These are phyloP conservation scores for Entrophospora sp. DNA, from an alignment of 192 early-diverging fungal species.

Conservation along the genomic window DNA sequence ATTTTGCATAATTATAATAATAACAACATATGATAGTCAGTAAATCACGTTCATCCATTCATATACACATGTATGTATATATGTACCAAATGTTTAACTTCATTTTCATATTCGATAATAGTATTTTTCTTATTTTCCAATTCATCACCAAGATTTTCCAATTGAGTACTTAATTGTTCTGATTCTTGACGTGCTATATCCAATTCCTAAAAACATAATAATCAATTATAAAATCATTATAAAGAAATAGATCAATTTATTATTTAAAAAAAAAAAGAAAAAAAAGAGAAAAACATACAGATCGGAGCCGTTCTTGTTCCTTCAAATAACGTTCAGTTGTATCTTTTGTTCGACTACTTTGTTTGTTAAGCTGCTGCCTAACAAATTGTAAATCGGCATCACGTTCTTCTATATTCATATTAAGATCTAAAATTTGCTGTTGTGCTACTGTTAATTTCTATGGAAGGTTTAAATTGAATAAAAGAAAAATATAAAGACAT, in stretches of 20 bases:
- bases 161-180: conserved; percentile 25
- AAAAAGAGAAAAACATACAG: conserved; percentile 9
- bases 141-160: conserved; percentile 14
- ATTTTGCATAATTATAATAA: not conserved
- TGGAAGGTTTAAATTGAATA: not conserved
- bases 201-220: conserved; percentile 33
- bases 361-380: conserved; percentile 27
- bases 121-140: conserved; percentile 24
- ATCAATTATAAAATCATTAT: too few species aligned
- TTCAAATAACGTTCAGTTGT: conserved; percentile 30
- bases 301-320: conserved; percentile 29
- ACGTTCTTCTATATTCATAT: conserved; percentile 26
- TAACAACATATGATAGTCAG: not conserved
- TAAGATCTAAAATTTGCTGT: conserved; percentile 27
- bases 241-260: not conserved
- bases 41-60: too few species aligned
- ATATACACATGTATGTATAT: not conserved
- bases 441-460: conserved; percentile 25
- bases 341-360: conserved; percentile 27
- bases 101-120: conserved; percentile 23
- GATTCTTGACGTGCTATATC: conserved; percentile 25
- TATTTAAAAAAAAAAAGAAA: not conserved
- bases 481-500: not conserved
- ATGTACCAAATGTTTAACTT: conserved; percentile 33
- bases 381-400: conserved; percentile 26